phyloP scores from a whole-genome alignment of 768 basidiomycete species.

The Termitomyces heimii region DNA sequence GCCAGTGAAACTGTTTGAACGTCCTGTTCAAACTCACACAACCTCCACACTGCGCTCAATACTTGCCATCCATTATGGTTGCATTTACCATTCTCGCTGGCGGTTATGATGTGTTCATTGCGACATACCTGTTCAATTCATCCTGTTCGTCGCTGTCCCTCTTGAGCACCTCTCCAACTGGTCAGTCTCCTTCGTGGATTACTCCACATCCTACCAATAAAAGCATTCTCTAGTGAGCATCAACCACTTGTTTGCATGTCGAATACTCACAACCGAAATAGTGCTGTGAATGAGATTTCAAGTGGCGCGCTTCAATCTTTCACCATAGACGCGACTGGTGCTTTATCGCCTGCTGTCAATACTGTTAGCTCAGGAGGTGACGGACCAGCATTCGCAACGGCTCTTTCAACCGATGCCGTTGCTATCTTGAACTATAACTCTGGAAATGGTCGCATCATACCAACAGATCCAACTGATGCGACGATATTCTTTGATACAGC shows the following conservation, averaged over 20 bases:
- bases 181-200: constrained; percentile 57
- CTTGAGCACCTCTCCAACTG: constrained; percentile 41
- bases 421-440: constrained; percentile 53
- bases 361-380: constrained; percentile 45
- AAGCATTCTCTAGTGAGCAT: constrained; percentile 54
- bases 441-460: constrained; percentile 50
- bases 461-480: constrained; percentile 32
- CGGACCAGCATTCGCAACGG: constrained; percentile 43
- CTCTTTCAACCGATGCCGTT: constrained; percentile 52
- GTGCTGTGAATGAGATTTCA: constrained; percentile 54
- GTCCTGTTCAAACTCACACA: not conserved
- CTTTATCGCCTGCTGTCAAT: constrained; percentile 37
- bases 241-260: not conserved
- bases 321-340: constrained; percentile 36
- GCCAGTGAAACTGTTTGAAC: not conserved
- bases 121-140: constrained; percentile 57
- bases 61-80: constrained; percentile 38
- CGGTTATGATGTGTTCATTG: constrained; percentile 56
- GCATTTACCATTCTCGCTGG: constrained; percentile 65
- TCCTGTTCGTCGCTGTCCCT: constrained; percentile 41
- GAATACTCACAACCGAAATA: constrained; percentile 17
- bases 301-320: constrained; percentile 54
- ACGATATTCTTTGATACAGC: constrained; percentile 27
- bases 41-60: not conserved
- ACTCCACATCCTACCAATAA: constrained; percentile 47